phyloP scores from a whole-genome alignment of 2,329 filamentous ascomycete genomes.

The Epichloe festucae region DNA sequence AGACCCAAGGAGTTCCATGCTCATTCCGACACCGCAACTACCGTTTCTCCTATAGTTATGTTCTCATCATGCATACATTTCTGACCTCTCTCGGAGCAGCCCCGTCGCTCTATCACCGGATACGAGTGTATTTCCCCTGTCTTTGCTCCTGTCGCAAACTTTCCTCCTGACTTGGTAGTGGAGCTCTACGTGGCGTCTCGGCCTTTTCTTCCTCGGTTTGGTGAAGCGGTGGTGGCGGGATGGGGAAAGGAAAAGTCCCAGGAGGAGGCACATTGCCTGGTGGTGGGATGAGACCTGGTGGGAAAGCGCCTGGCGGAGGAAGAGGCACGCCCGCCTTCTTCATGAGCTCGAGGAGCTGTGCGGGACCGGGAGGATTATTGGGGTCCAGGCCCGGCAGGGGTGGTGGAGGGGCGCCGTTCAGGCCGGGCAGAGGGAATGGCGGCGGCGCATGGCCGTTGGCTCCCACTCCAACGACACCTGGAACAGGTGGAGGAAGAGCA shows the following conservation, averaged over 20 bases:
- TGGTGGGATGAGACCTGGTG: slow-evolving; percentile 32
- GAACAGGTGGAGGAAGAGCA: slow-evolving; percentile 30
- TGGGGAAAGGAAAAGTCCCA: slow-evolving; percentile 20
- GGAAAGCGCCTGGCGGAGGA: slow-evolving; percentile 36
- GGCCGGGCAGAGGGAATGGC: slow-evolving; percentile 38
- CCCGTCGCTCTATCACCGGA: background rate
- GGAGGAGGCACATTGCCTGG: slow-evolving; percentile 22
- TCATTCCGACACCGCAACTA: too few relatives aligned
- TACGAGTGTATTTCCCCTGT: slow-evolving; percentile 45
- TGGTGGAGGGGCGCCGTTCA: slow-evolving; percentile 31
- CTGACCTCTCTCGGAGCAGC: too few relatives aligned
- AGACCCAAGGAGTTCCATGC: too few relatives aligned
- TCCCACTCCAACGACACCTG: slow-evolving; percentile 36
- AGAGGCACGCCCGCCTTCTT: slow-evolving; percentile 50
- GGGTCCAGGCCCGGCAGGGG: slow-evolving; percentile 44
- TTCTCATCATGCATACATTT: too few relatives aligned
- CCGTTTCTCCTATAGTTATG: too few relatives aligned
- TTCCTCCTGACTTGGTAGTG: slow-evolving; percentile 73
- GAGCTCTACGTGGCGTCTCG: slow-evolving; percentile 42
- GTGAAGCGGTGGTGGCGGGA: slow-evolving; percentile 27
- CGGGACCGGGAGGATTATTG: slow-evolving; percentile 47
- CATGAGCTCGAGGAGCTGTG: slow-evolving; percentile 50
- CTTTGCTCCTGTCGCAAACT: slow-evolving; percentile 67
- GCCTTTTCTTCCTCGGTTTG: slow-evolving; percentile 20
- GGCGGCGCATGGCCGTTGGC: slow-evolving; percentile 33